Conservation (phyloP, 2,329 filamentous ascomycete species). For the Colletotrichum sp. region DNA sequence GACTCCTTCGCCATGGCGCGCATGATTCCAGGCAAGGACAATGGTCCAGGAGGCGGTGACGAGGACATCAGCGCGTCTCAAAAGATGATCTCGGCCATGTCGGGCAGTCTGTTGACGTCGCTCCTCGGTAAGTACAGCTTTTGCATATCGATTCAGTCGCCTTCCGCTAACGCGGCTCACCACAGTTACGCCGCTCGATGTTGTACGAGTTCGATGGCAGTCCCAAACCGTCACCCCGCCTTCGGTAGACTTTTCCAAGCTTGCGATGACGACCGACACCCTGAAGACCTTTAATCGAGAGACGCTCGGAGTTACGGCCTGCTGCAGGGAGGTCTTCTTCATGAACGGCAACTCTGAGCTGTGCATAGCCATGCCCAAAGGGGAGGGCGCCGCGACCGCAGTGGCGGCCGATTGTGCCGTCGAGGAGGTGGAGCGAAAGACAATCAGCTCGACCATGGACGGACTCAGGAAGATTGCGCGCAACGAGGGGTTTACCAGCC, state of each 20-base stretch:
- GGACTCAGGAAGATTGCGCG: constrained; percentile 92
- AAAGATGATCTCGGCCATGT: constrained; percentile 94
- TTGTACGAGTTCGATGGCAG: constrained; percentile 93
- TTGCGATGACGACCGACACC: constrained; percentile 62
- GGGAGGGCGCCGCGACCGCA: constrained; percentile 50
- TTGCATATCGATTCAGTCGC: not conserved
- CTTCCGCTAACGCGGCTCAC: constrained; percentile 1
- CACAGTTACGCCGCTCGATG: constrained; percentile 91
- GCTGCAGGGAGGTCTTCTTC: constrained; percentile 97
- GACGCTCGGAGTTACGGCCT: constrained; percentile 90
- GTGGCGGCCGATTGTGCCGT: constrained; percentile 77
- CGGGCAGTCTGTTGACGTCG: constrained; percentile 88
- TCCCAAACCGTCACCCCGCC: constrained; percentile 70
- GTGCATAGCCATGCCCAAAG: constrained; percentile 74
- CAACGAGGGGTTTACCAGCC: constrained; percentile 83
- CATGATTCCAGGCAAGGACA: constrained; percentile 27
- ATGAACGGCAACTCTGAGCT: constrained; percentile 83
- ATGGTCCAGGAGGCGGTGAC: constrained; percentile 30
- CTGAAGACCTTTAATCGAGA: constrained; percentile 74
- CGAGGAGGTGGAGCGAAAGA: constrained; percentile 82
- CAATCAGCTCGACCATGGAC: constrained; percentile 90
- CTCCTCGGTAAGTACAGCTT: constrained; percentile 71
- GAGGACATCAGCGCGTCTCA: constrained; percentile 80
- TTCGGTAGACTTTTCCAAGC: constrained; percentile 58
- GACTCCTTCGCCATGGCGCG: constrained; percentile 34